These are phyloP conservation scores for Phytopythium oedochilum DNA, from an alignment of 352 stramenopile genomes.

Conservation along the genomic window DNA sequence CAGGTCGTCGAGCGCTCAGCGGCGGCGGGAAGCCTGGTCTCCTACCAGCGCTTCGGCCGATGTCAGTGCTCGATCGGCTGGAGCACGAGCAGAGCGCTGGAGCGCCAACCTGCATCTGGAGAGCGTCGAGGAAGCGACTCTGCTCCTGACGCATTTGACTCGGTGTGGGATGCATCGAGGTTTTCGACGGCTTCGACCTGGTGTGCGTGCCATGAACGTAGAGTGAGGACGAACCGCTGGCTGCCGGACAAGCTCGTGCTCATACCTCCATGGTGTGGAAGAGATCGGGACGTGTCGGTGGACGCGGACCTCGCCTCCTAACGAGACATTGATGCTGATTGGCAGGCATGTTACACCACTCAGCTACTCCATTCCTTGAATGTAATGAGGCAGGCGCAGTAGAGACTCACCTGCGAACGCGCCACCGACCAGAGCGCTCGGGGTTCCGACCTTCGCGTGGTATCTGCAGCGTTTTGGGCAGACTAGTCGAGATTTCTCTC, in stretches of 20 bases:
- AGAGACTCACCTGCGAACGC: background rate
- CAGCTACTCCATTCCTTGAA: background rate
- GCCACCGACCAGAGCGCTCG: background rate
- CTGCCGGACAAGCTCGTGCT: background rate
- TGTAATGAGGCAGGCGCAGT: background rate
- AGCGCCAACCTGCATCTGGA: conserved; percentile 42
- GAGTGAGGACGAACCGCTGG: background rate
- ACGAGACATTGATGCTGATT: conserved; percentile 30
- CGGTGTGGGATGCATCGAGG: background rate
- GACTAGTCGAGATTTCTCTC: background rate
- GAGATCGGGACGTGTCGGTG: conserved; percentile 30
- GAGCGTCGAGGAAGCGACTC: conserved; percentile 40
- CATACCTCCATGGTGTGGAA: conserved; percentile 51
- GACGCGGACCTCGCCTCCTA: conserved; percentile 25
- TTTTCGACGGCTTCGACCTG: conserved; percentile 4
- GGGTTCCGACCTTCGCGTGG: background rate
- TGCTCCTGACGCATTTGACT: conserved; percentile 9
- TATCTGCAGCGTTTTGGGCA: background rate
- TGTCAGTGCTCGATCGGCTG: background rate
- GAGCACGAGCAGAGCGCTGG: conserved; percentile 54
- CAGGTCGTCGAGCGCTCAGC: conserved; percentile 4
- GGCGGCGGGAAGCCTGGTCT: conserved; percentile 6
- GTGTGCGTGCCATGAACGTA: background rate
- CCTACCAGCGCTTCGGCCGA: background rate
- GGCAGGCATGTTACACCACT: conserved; percentile 3